These are phyloP conservation scores for Solanum chaucha DNA, from an alignment of 257 asterid species.

Conservation along the genomic window DNA sequence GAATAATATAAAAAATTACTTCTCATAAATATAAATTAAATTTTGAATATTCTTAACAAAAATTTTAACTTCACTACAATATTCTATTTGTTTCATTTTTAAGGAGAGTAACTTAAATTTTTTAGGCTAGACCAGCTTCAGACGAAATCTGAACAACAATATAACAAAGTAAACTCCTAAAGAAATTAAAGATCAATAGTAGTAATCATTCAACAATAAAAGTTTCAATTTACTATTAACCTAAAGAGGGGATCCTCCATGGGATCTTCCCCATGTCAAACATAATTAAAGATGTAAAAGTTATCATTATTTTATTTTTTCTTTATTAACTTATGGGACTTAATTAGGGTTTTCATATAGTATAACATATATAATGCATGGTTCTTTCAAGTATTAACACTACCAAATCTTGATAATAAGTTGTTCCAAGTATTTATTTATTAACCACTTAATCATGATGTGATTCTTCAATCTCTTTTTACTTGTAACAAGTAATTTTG, in stretches of 20 bases:
- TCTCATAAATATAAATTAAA: not conserved
- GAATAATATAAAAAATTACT: not conserved
- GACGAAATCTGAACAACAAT: not conserved
- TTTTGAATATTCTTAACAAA: not conserved
- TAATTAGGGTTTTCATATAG: conserved; percentile 4
- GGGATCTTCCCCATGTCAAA: conserved; percentile 32
- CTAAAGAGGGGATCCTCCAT: conserved; percentile 38
- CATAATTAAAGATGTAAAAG: conserved; percentile 3
- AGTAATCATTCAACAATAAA: conserved; percentile 58
- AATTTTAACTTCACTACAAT: too few relatives aligned
- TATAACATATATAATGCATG: not conserved
- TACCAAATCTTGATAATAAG: not conserved
- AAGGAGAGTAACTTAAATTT: too few relatives aligned
- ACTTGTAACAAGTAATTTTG: not conserved
- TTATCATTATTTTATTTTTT: not conserved
- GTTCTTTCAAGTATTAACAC: not conserved
- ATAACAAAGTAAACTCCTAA: conserved; percentile 6
- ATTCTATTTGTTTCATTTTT: too few relatives aligned
- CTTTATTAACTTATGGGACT: not conserved
- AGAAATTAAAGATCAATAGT: conserved; percentile 3
- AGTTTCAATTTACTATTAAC: conserved; percentile 52
- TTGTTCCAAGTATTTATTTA: not conserved
- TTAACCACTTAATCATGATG: not conserved
- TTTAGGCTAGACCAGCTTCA: not conserved
- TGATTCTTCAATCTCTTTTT: not conserved